Percentiles rank a stretch among this genome's conserved stretches.
Evolutionary conservation across 331 rosid species (phyloP).

Genomic region (Dryas integrifolia): DNA sequence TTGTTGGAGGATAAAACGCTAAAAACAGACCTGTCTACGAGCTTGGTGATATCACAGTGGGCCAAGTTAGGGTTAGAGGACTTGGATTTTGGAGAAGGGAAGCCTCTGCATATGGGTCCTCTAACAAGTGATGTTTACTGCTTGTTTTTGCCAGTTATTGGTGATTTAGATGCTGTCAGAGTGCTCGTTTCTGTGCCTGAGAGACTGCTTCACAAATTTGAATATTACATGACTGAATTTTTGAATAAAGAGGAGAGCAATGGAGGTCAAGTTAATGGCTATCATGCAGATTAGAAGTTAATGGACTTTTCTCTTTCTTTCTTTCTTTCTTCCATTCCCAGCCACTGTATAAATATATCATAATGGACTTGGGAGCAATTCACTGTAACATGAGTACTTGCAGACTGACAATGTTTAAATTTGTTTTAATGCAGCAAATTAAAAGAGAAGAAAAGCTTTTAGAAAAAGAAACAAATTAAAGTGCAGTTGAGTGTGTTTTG

Average conservation of each 20-base stretch:
- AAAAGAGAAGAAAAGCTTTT: background rate
- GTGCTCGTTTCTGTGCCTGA: constrained; percentile 76
- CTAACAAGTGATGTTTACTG: constrained; percentile 69
- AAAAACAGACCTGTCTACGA: constrained; percentile 52
- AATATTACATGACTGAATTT: constrained; percentile 39
- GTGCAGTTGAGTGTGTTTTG: background rate
- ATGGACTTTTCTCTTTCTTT: background rate
- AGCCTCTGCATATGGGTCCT: constrained; percentile 73
- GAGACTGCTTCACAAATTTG: constrained; percentile 44
- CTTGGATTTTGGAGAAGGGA: constrained; percentile 80
- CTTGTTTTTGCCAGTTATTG: constrained; percentile 68
- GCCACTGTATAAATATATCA: background rate
- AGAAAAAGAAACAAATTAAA: background rate
- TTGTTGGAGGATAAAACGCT: constrained; percentile 63
- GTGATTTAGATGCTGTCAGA: constrained; percentile 47
- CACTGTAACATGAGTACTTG: background rate
- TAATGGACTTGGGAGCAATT: constrained; percentile 1
- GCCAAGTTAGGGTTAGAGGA: constrained; percentile 75
- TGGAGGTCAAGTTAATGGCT: constrained; percentile 19
- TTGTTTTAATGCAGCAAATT: too few species aligned
- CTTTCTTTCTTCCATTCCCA: background rate
- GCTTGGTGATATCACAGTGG: constrained; percentile 86
- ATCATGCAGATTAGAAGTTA: constrained; percentile 21
- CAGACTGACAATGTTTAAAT: background rate
- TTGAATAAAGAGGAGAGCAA: constrained; percentile 19